Evolutionary conservation across 129 eudicot genomes (phyloP), one percentile per base, ranked within the genome.

Genomic region (Artemisia argyi): DNA sequence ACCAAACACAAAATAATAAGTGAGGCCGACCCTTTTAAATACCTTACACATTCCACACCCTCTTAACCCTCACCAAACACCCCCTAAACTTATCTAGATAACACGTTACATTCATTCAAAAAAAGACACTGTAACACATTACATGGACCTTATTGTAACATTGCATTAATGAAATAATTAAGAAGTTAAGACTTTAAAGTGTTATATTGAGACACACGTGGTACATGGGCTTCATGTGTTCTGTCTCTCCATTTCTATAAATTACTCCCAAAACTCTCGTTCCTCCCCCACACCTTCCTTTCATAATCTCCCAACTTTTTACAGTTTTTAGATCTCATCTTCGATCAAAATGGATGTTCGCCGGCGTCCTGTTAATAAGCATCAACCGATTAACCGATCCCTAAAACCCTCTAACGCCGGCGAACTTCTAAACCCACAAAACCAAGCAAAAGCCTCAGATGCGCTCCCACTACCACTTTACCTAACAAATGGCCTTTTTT

Each of bases 401-500:
- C 49, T 26, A 13, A 66, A 74, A 39, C 69, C 42, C 20, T 30
- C 68, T n/a, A 14, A 61, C 73, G 74, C 81, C 85, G 87, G 79
- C 77, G 85, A 73, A 64, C 75, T 77, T 50, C 72, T 74, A 47
- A 78, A 72, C 60, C 69, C 80, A 68, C 76, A 76, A 16, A 61
- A 49, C 52, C 68, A 75, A 11, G 39, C 73, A 7, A 82, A 80
- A 55, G 80, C 87, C 64, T 78, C 84, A 16, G 89, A 86, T 60
- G 79, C 89, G 14, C 73, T 86, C 44, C 86, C 96, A 14, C 73
- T 82, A 14, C 83, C 88, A 22, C 73, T 86, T 20, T 82, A 84
- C 70, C 76, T 89, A 6, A 84, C 87, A 7, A 89, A 89, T 53
- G 88, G 80, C 35, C 28, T 89, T 24, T 86, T 86, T 78, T 80